These are phyloP conservation scores for Emergomyces pasteurianus DNA, from an alignment of 2,329 filamentous ascomycete genomes.

Conservation along the genomic window DNA sequence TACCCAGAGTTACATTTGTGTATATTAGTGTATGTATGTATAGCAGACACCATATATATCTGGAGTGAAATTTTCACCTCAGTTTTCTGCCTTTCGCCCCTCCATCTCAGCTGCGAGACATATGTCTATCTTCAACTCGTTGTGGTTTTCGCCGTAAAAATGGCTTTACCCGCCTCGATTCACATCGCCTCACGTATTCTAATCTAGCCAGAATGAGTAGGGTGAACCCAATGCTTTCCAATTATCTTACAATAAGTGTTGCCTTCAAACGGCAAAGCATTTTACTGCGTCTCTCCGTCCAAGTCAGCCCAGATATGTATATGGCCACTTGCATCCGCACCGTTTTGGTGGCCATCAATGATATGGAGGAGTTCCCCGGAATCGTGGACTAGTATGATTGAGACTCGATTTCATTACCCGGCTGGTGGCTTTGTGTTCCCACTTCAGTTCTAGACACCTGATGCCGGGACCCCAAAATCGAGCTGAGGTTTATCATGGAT, in stretches of 20 bases:
- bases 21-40: too few relatives aligned
- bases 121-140: not conserved
- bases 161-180: not conserved
- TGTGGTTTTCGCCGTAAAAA: not conserved
- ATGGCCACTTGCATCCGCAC: not conserved
- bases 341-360: not conserved
- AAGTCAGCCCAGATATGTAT: not conserved
- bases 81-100: too few relatives aligned
- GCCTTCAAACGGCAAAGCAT: not conserved
- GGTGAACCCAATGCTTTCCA: not conserved
- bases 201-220: not conserved
- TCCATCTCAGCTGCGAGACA: not conserved
- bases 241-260: not conserved
- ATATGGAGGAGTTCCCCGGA: not conserved
- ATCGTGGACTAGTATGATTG: too few relatives aligned
- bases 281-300: not conserved
- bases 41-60: not conserved
- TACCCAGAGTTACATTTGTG: not conserved
- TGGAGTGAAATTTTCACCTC: not conserved
- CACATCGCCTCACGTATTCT: not conserved
- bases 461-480: not conserved
- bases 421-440: not conserved
- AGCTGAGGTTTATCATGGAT: not conserved
- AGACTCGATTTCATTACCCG: not conserved
- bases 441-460: not conserved